Evolutionary conservation across 139 green algal species (phyloP).

Genomic region (Spirogloea muscicola): DNA sequence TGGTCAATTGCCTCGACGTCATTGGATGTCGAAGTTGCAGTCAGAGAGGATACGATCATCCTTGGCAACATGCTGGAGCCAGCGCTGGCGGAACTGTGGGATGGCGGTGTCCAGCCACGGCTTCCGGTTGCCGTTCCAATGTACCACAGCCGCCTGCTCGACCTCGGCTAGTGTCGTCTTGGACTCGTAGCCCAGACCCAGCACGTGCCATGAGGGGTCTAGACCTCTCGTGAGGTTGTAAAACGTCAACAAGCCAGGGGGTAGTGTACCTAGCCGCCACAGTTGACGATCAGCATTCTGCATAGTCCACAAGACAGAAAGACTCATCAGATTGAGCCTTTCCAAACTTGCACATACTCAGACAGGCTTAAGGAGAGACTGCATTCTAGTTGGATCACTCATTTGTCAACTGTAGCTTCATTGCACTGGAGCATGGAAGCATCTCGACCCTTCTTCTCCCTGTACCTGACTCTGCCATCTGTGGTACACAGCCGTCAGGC

Average conservation of each 20-base stretch:
- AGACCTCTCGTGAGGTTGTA: slow-evolving; percentile 28
- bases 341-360: no score
- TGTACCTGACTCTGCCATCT: slow-evolving; percentile 25
- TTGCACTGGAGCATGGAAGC: no score
- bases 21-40: slow-evolving; percentile 26
- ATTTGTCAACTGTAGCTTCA: no score
- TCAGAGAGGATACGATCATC: slow-evolving; percentile 4
- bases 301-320: no score
- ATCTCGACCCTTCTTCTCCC: no score
- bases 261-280: slow-evolving; percentile 28
- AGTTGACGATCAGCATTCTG: slow-evolving; percentile 21
- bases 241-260: slow-evolving; percentile 29
- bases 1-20: no score
- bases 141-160: slow-evolving; percentile 8
- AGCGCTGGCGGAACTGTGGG: slow-evolving; percentile 6
- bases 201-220: slow-evolving; percentile 20
- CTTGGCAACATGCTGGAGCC: background rate
- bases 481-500: slow-evolving; percentile 41
- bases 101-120: slow-evolving; percentile 33
- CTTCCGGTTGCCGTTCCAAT: slow-evolving; percentile 32
- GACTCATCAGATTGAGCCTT: no score
- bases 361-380: no score
- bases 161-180: background rate
- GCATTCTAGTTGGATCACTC: no score
- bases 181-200: slow-evolving; percentile 22